phyloP scores from a whole-genome alignment of 208 protist species.

The Sergeia podlipaevii region DNA sequence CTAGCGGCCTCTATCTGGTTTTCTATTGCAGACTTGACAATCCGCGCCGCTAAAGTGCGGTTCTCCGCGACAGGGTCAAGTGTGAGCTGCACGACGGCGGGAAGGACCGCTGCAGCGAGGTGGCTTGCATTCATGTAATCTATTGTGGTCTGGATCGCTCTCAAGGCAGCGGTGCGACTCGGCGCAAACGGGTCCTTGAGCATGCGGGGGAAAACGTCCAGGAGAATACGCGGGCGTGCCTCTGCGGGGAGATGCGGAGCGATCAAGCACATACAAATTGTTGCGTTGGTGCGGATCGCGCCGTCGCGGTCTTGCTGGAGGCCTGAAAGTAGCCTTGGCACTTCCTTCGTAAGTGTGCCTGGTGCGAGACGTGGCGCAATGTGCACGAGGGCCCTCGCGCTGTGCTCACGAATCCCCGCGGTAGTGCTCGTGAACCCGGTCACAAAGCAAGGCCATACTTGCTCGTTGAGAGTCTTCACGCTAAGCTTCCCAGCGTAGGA shows the following conservation, averaged over 20 bases:
- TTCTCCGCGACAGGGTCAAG: conserved; percentile 61
- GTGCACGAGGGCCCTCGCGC: conserved; percentile 62
- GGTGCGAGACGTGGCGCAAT: conserved; percentile 51
- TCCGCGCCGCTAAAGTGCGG: conserved; percentile 30
- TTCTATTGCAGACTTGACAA: conserved; percentile 24
- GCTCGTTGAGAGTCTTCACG: conserved; percentile 24
- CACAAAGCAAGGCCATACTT: conserved; percentile 70
- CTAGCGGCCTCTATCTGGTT: background rate
- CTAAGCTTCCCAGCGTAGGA: conserved; percentile 47
- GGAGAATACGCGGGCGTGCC: conserved; percentile 42
- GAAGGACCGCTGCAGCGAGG: conserved; percentile 52
- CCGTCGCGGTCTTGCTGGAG: conserved; percentile 77
- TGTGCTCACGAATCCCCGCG: conserved; percentile 70
- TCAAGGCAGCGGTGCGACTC: conserved; percentile 57
- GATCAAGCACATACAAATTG: conserved; percentile 74
- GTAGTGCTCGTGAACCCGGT: conserved; percentile 56
- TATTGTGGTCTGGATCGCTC: conserved; percentile 39
- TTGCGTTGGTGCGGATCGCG: conserved; percentile 85
- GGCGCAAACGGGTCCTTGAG: conserved; percentile 81
- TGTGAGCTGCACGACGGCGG: conserved; percentile 45
- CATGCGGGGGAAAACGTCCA: conserved; percentile 67
- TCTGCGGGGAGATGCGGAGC: conserved; percentile 11
- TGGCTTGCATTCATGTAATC: conserved; percentile 29
- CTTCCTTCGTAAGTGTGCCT: conserved; percentile 43
- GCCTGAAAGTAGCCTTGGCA: conserved; percentile 38